Conservation (phyloP, 2,329 filamentous ascomycete genomes). For the Eurotiales sp. region DNA sequence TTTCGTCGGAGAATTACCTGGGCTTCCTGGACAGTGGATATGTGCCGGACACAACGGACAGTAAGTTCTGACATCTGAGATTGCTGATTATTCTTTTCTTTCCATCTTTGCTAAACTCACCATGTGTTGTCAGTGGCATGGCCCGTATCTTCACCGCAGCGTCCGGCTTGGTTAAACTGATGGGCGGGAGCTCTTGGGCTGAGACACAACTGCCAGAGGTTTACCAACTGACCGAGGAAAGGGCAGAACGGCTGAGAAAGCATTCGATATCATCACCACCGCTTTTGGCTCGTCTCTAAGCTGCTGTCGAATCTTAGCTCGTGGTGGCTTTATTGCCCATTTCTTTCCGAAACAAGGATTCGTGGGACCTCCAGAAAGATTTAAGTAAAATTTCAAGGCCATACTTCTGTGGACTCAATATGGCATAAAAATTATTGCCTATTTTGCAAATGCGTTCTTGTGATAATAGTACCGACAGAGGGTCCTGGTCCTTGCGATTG, state of each 20-base stretch:
- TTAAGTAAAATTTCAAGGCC: too few relatives aligned
- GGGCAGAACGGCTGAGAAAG: not conserved
- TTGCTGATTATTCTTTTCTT: too few relatives aligned
- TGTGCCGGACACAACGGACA: slow-evolving; percentile 4
- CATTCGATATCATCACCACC: not conserved
- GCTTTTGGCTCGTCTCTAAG: too few relatives aligned
- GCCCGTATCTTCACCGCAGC: slow-evolving; percentile 6
- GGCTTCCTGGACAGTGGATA: slow-evolving; percentile 4
- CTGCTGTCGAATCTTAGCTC: too few relatives aligned
- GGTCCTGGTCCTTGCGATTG: too few relatives aligned
- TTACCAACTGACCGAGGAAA: slow-evolving; percentile 1
- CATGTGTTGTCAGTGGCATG: not conserved
- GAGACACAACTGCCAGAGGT: slow-evolving; percentile 3
- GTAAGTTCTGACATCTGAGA: not conserved
- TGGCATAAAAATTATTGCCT: too few relatives aligned
- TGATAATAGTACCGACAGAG: too few relatives aligned
- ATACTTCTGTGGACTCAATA: too few relatives aligned
- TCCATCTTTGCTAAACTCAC: not conserved
- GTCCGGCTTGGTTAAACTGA: slow-evolving; percentile 3
- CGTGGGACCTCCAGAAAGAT: too few relatives aligned
- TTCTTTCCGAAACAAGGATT: too few relatives aligned
- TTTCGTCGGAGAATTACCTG: slow-evolving; percentile 3
- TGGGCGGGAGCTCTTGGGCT: not conserved
- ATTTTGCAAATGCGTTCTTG: too few relatives aligned
- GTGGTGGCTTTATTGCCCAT: too few relatives aligned